phyloP scores from a whole-genome alignment of 2,329 filamentous ascomycete species.

The Fusarium sp. region DNA sequence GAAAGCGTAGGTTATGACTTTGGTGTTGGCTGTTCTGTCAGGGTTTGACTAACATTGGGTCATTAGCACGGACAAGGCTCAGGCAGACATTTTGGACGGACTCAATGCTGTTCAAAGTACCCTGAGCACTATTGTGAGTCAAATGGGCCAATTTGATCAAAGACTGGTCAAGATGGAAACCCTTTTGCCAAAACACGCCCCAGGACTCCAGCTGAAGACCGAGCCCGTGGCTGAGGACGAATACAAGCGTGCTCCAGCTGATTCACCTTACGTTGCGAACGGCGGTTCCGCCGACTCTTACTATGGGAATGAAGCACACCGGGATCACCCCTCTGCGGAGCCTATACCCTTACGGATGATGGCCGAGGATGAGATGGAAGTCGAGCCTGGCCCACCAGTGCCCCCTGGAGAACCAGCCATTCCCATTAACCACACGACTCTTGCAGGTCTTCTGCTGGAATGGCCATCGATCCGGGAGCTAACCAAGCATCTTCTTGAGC shows the following conservation, averaged over 20 bases:
- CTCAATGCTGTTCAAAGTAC: slow-evolving; percentile 60
- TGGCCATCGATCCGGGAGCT: slow-evolving; percentile 80
- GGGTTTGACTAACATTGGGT: slow-evolving; percentile 24
- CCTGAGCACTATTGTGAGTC: slow-evolving; percentile 55
- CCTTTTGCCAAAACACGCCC: slow-evolving; percentile 41
- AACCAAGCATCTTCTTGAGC: slow-evolving; percentile 66
- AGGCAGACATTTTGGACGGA: slow-evolving; percentile 73
- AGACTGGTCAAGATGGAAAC: slow-evolving; percentile 56
- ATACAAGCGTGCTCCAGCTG: slow-evolving; percentile 41
- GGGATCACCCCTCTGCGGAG: slow-evolving; percentile 50
- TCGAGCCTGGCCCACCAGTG: slow-evolving; percentile 67
- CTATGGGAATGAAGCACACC: slow-evolving; percentile 41
- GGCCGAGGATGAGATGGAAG: slow-evolving; percentile 66
- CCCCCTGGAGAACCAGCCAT: slow-evolving; percentile 77
- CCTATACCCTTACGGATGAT: slow-evolving; percentile 49
- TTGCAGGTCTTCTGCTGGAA: slow-evolving; percentile 85
- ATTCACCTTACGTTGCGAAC: slow-evolving; percentile 42
- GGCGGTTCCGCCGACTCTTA: slow-evolving; percentile 43
- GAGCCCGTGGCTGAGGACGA: slow-evolving; percentile 53
- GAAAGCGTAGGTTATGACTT: slow-evolving; percentile 78
- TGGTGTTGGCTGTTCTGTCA: background rate
- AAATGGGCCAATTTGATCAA: slow-evolving; percentile 58
- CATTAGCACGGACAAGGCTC: slow-evolving; percentile 71
- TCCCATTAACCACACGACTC: slow-evolving; percentile 88
- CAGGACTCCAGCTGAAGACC: slow-evolving; percentile 42